Percentiles rank a stretch among this genome's conserved stretches.
These are phyloP conservation scores for Tetrapyrgos nigripes DNA, from an alignment of 1,284 basidiomycete genomes.

Conservation along the genomic window DNA sequence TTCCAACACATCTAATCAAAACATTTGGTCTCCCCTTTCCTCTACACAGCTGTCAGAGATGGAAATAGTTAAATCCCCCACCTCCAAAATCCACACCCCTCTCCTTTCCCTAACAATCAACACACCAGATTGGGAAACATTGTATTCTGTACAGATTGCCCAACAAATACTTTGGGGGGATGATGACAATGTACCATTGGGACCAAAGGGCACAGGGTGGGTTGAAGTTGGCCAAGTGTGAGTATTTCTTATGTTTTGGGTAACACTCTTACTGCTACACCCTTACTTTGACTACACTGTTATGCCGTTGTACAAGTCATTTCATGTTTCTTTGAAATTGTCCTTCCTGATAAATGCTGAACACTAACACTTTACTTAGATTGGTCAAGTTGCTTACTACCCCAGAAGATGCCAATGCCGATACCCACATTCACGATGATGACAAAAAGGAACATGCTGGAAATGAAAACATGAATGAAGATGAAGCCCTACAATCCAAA, in stretches of 20 bases:
- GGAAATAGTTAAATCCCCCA: slow-evolving; percentile 59
- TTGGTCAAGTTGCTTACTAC: too few relatives aligned
- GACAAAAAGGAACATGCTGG: too few relatives aligned
- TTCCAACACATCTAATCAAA: neutral
- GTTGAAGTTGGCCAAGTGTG: slow-evolving; percentile 65
- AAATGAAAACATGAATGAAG: neutral
- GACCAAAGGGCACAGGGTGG: too few relatives aligned
- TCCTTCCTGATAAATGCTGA: too few relatives aligned
- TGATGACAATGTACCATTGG: slow-evolving; percentile 51
- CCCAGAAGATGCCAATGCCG: too few relatives aligned
- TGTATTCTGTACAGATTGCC: slow-evolving; percentile 63
- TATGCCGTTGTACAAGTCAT: too few relatives aligned
- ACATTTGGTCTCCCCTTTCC: too few relatives aligned
- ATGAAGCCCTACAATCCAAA: neutral
- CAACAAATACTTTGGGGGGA: slow-evolving; percentile 64
- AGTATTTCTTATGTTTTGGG: slow-evolving; percentile 21
- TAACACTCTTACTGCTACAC: slow-evolving; percentile 11
- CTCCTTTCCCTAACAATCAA: slow-evolving; percentile 69
- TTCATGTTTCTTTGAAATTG: too few relatives aligned
- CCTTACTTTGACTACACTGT: too few relatives aligned
- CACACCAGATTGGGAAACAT: slow-evolving; percentile 73
- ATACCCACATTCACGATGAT: too few relatives aligned
- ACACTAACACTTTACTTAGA: too few relatives aligned
- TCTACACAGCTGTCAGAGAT: too few relatives aligned
- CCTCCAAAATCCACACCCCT: slow-evolving; percentile 57